A percentile compares a stretch with the other conserved stretches of the same genome.
Evolutionary conservation across 2,329 filamentous ascomycete species (phyloP).

Genomic region (Ploettnerulaceae sp.): DNA sequence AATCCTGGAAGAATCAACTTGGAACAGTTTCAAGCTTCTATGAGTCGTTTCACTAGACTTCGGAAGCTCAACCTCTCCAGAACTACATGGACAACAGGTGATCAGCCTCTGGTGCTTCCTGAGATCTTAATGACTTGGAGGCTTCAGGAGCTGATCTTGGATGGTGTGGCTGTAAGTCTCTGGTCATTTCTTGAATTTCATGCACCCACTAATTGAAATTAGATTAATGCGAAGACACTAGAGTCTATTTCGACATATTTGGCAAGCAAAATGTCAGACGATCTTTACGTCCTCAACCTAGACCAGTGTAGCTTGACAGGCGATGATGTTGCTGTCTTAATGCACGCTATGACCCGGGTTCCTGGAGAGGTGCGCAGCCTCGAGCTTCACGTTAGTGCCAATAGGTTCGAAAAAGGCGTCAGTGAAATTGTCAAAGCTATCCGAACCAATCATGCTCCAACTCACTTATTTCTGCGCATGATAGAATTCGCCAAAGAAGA

Average conservation of each 20-base stretch:
- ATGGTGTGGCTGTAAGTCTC: slow-evolving; percentile 48
- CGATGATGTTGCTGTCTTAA: slow-evolving; percentile 57
- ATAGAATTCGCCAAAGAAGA: slow-evolving; percentile 50
- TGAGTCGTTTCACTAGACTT: slow-evolving; percentile 62
- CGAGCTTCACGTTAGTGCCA: slow-evolving; percentile 60
- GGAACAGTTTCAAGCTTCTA: slow-evolving; percentile 58
- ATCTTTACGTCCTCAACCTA: slow-evolving; percentile 56
- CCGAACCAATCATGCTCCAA: slow-evolving; percentile 49
- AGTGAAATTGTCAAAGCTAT: slow-evolving; percentile 49
- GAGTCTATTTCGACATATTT: slow-evolving; percentile 63
- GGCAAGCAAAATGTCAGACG: slow-evolving; percentile 53
- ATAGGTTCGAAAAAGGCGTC: slow-evolving; percentile 46
- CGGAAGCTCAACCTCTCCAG: slow-evolving; percentile 62
- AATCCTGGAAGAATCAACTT: slow-evolving; percentile 62
- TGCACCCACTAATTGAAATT: neutral
- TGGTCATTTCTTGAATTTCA: neutral
- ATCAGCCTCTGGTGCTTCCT: slow-evolving; percentile 58
- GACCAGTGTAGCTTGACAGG: slow-evolving; percentile 64
- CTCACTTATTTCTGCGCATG: slow-evolving; percentile 60
- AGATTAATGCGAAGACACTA: slow-evolving; percentile 56
- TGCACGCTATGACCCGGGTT: slow-evolving; percentile 55
- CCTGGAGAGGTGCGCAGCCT: slow-evolving; percentile 49
- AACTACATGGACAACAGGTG: slow-evolving; percentile 56
- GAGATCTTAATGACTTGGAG: slow-evolving; percentile 64
- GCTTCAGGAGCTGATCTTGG: slow-evolving; percentile 60